Evolutionary conservation across 345 rosid species (phyloP).

Genomic region (Eucalyptus regnans): DNA sequence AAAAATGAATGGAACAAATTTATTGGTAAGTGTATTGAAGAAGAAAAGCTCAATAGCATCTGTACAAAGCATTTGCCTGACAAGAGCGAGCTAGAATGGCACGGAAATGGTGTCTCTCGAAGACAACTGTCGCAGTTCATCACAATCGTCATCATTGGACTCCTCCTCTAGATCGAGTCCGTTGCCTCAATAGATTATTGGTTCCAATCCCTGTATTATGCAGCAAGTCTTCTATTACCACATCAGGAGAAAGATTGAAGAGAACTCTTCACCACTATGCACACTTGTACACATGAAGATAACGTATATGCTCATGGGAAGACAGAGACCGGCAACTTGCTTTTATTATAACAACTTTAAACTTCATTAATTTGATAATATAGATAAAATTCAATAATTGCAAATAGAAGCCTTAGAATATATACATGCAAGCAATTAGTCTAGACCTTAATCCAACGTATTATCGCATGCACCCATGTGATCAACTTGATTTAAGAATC

Average conservation of each 20-base stretch:
- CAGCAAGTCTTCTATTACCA: not conserved
- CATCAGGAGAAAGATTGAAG: not conserved
- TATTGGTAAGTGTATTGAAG: not conserved
- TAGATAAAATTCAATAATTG: too few relatives aligned
- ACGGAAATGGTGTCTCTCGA: constrained; percentile 3
- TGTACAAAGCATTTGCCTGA: not conserved
- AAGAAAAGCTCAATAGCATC: not conserved
- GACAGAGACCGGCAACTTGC: not conserved
- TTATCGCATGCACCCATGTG: not conserved
- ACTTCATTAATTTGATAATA: not conserved
- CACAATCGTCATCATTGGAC: not conserved
- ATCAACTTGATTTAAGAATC: not conserved
- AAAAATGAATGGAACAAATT: too few relatives aligned
- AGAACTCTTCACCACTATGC: not conserved
- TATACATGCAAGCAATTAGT: not conserved
- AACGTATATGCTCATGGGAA: not conserved
- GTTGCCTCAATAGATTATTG: not conserved
- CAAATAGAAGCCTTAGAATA: not conserved
- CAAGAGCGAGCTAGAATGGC: constrained; percentile 5
- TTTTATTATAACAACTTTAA: too few relatives aligned
- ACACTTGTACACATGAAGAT: not conserved
- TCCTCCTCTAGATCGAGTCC: not conserved
- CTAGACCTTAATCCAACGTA: not conserved
- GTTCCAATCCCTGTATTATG: constrained; percentile 14
- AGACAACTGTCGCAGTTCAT: not conserved